phyloP scores from a whole-genome alignment of 495 filamentous ascomycete genomes.

The Penicillium parvum region DNA sequence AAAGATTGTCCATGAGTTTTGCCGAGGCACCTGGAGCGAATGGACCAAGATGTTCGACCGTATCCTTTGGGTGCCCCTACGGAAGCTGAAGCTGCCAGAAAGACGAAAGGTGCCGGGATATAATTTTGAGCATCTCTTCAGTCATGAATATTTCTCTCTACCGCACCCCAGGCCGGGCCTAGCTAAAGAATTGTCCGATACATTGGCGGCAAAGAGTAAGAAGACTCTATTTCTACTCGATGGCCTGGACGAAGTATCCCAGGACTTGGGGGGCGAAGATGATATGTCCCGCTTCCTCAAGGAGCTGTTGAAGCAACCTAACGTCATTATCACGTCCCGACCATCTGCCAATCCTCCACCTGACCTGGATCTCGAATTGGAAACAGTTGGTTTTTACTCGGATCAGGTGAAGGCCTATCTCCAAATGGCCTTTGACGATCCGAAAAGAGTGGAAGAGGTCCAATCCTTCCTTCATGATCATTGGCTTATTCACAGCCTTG shows the following conservation, averaged over 20 bases:
- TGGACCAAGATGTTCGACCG: slow-evolving; percentile 32
- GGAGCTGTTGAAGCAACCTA: slow-evolving; percentile 30
- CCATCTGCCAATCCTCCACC: slow-evolving; percentile 10
- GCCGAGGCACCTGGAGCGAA: slow-evolving; percentile 14
- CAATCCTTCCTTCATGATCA: no score
- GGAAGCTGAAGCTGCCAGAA: slow-evolving; percentile 24
- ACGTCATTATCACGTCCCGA: slow-evolving; percentile 16
- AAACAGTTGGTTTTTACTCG: slow-evolving; percentile 14
- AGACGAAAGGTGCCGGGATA: background rate
- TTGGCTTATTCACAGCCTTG: slow-evolving; percentile 31
- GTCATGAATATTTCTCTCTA: slow-evolving; percentile 26
- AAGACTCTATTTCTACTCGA: slow-evolving; percentile 35
- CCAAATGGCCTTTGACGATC: no score
- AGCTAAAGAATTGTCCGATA: background rate
- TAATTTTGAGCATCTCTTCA: slow-evolving; percentile 21
- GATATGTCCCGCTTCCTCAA: slow-evolving; percentile 12
- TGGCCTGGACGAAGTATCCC: slow-evolving; percentile 41
- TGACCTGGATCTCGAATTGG: slow-evolving; percentile 17
- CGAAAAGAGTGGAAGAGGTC: no score
- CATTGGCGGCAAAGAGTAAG: background rate
- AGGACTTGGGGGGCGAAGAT: slow-evolving; percentile 20
- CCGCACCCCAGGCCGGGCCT: background rate
- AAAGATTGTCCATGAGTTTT: slow-evolving; percentile 30
- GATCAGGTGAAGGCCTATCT: slow-evolving; percentile 14
- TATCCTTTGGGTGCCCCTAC: slow-evolving; percentile 36